Evolutionary conservation across 176 grass and related monocot species (phyloP), one percentile per base, ranked within the genome.

Genomic region (Carex parvula): DNA sequence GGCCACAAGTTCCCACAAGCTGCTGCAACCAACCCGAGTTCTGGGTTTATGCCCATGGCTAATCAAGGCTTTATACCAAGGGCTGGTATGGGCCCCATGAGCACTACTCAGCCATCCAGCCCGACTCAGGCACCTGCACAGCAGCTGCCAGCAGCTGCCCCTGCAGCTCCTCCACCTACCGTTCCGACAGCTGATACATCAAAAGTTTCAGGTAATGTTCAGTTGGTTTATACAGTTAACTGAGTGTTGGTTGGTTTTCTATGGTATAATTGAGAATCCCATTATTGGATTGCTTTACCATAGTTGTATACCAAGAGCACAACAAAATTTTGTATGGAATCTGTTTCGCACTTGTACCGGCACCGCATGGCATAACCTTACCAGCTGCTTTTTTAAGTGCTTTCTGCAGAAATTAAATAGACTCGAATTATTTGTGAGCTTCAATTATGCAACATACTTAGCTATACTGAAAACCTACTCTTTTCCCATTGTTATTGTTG

Each of bases 161-260:
- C 96, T 80, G 81, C 89, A 80, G 91, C 91, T 80, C 96, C 93
- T 83, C 81, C 95, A 65, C 85, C 85, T 21, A 99, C 96, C 41
- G 88, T 99, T 60, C 91, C 92, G 84, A 94, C 96, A 75, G 96
- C 82, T 79, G 93, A 99, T 91, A 99, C 91, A 46, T 94, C 91
- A n/a, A 99, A 94, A 61, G 93, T 95, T 33, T 91, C 93, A 84
- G 96, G 96, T 99, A 92, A 50, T 81, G 89, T 77, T 77, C 10
- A 16, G 50, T 54, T 56, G 4, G 6, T 77, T 54, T 78, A 77
- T 77, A 26, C 48, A 16, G 72, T 21, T 29, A 75, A 52, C 6
- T 53, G 44, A 53, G 72, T 77, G 21, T 77, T 77, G 18, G 24
- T 55, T 32, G 14, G 17, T 71, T 71, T 69, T 71, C 14, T 78